These are phyloP conservation scores for Pythium biforme DNA, from an alignment of 352 stramenopile species.

Conservation along the genomic window DNA sequence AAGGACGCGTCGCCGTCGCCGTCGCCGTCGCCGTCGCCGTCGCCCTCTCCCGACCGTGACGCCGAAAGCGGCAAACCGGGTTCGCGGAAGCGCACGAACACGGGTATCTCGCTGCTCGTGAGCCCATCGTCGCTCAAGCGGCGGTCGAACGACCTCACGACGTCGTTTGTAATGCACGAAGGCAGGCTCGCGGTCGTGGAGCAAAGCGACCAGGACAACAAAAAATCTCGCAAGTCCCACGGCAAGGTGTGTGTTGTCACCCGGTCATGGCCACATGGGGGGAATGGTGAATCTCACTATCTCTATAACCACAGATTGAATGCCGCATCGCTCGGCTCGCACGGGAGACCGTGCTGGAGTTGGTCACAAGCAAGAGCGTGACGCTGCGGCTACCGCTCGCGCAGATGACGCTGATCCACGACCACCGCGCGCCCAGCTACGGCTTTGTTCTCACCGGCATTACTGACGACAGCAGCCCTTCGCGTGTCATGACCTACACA, in stretches of 20 bases:
- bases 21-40: not conserved
- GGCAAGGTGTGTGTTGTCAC: conserved; percentile 39
- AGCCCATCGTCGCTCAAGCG: conserved; percentile 27
- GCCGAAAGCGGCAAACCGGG: not conserved
- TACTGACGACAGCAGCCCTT: not conserved
- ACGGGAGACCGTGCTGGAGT: conserved; percentile 16
- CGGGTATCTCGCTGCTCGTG: conserved; percentile 15
- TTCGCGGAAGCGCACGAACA: conserved; percentile 26
- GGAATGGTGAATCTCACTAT: no score
- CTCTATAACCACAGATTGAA: conserved; percentile 4
- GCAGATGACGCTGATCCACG: conserved; percentile 19
- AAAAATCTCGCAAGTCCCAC: conserved; percentile 33
- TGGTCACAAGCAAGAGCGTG: conserved; percentile 2
- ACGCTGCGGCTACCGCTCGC: conserved; percentile 12
- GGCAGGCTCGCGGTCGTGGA: conserved; percentile 52
- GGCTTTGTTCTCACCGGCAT: conserved; percentile 12
- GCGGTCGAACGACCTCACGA: conserved; percentile 16
- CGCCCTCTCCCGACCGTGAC: not conserved
- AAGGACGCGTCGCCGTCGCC: not conserved
- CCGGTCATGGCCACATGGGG: not conserved
- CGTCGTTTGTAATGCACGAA: conserved; percentile 36
- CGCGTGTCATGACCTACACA: conserved; percentile 3
- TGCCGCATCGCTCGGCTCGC: conserved; percentile 21
- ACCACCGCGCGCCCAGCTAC: conserved; percentile 15
- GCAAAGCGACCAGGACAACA: conserved; percentile 30